phyloP scores from a whole-genome alignment of 106 monocot genomes.

The Ottelia alismoides region DNA sequence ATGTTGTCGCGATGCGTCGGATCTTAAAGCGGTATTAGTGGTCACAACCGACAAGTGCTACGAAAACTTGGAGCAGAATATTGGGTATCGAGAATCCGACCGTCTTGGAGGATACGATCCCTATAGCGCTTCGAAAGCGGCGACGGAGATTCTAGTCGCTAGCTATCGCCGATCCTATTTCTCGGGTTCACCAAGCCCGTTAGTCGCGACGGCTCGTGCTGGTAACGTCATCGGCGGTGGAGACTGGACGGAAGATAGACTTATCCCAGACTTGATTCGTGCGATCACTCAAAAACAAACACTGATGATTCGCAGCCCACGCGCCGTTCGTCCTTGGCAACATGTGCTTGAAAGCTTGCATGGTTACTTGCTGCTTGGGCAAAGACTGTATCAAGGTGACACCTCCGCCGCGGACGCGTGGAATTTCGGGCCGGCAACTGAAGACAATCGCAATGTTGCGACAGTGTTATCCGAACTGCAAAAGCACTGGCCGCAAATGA shows the following conservation, averaged over 20 bases:
- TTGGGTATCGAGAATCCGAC: not conserved
- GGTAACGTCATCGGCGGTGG: not conserved
- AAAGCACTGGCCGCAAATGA: not conserved
- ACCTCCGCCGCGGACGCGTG: not conserved
- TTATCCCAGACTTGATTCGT: not conserved
- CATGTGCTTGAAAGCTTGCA: not conserved
- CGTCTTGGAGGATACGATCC: not conserved
- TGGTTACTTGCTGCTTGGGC: not conserved
- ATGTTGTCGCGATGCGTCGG: too few relatives aligned
- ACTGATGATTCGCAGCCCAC: not conserved
- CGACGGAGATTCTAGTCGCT: not conserved
- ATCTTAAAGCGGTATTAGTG: not conserved
- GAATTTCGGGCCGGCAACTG: not conserved
- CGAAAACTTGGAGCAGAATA: not conserved
- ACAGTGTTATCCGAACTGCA: not conserved
- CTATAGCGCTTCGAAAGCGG: not conserved
- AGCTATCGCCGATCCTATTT: not conserved
- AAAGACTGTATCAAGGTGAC: not conserved
- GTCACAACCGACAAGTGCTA: not conserved
- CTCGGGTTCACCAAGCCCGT: not conserved
- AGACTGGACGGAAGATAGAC: not conserved
- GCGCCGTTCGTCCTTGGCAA: not conserved
- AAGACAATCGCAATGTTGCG: not conserved
- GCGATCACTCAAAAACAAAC: not conserved
- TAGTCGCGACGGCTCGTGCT: not conserved